phyloP scores from a whole-genome alignment of 2,329 filamentous ascomycete genomes.

The Monosporascus sp. region DNA sequence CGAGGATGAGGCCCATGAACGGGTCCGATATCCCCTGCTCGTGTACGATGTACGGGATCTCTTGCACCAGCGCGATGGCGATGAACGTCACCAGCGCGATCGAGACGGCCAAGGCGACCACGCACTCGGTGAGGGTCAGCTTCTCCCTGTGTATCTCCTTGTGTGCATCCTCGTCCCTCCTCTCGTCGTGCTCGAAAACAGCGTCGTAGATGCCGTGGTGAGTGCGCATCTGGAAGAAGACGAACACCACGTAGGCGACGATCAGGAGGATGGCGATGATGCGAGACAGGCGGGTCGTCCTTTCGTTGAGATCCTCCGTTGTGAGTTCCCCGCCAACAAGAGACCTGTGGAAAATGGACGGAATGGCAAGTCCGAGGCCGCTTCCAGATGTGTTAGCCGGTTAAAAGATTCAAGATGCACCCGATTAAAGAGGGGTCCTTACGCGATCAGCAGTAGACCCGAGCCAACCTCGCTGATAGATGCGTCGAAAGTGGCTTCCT shows the following conservation, averaged over 20 bases:
- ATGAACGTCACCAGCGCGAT: slow-evolving; percentile 67
- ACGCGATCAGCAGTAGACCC: slow-evolving; percentile 71
- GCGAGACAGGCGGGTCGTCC: slow-evolving; percentile 62
- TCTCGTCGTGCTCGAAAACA: slow-evolving; percentile 66
- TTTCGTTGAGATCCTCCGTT: slow-evolving; percentile 37
- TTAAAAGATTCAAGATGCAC: no score
- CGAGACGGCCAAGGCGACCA: slow-evolving; percentile 58
- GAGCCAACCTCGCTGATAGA: slow-evolving; percentile 75
- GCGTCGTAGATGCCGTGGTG: slow-evolving; percentile 74
- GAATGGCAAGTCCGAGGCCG: slow-evolving; percentile 45
- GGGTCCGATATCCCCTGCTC: slow-evolving; percentile 42
- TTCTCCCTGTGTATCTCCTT: slow-evolving; percentile 58
- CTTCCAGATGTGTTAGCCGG: slow-evolving; percentile 21
- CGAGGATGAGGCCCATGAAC: slow-evolving; percentile 66
- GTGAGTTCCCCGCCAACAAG: slow-evolving; percentile 26
- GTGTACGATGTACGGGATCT: slow-evolving; percentile 58
- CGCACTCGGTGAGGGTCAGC: slow-evolving; percentile 68
- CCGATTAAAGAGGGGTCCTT: slow-evolving; percentile 32
- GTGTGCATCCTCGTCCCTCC: slow-evolving; percentile 57
- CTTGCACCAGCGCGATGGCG: slow-evolving; percentile 65
- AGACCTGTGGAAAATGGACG: slow-evolving; percentile 51
- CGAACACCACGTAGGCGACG: slow-evolving; percentile 59
- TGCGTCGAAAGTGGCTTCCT: slow-evolving; percentile 67
- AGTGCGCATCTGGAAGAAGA: slow-evolving; percentile 70
- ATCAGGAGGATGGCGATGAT: slow-evolving; percentile 66